Conservation (phyloP, 2,329 filamentous ascomycete species). For the Diaporthe citrichinensis region DNA sequence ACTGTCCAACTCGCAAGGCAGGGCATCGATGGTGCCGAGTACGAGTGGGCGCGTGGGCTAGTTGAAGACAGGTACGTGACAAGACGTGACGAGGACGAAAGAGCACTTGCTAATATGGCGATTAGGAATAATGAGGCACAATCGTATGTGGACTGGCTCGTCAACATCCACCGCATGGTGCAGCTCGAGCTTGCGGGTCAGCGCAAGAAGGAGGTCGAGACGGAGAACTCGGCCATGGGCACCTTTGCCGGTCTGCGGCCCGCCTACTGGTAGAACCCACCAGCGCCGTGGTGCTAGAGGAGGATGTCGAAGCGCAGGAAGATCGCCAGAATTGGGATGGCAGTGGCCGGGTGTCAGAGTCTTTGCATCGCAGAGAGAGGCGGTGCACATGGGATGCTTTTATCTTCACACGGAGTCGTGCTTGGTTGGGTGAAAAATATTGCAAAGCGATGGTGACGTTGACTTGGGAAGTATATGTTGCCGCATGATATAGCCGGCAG, state of each 20-base stretch:
- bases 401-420: constrained; percentile 20
- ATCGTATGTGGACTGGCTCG: constrained; percentile 98
- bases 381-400: constrained; percentile 13
- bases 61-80: constrained; percentile 80
- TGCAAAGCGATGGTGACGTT: constrained; percentile 31
- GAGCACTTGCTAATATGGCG: background rate
- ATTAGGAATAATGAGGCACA: constrained; percentile 89
- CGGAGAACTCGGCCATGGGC: constrained; percentile 63
- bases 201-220: constrained; percentile 75
- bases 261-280: constrained; percentile 67
- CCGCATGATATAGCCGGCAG: constrained; percentile 8
- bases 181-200: constrained; percentile 87
- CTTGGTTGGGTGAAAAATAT: constrained; percentile 4
- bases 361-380: background rate
- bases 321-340: too few relatives aligned
- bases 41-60: constrained; percentile 92
- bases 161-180: constrained; percentile 93
- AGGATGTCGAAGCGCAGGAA: background rate
- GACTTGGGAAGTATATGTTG: constrained; percentile 2
- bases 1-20: constrained; percentile 93
- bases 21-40: constrained; percentile 94
- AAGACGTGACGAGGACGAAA: background rate
- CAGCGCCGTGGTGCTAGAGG: background rate
- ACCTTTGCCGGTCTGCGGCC: constrained; percentile 73
- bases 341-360: background rate